These are phyloP conservation scores for Vigna unguiculata DNA, from an alignment of 306 rosid species.

Conservation along the genomic window DNA sequence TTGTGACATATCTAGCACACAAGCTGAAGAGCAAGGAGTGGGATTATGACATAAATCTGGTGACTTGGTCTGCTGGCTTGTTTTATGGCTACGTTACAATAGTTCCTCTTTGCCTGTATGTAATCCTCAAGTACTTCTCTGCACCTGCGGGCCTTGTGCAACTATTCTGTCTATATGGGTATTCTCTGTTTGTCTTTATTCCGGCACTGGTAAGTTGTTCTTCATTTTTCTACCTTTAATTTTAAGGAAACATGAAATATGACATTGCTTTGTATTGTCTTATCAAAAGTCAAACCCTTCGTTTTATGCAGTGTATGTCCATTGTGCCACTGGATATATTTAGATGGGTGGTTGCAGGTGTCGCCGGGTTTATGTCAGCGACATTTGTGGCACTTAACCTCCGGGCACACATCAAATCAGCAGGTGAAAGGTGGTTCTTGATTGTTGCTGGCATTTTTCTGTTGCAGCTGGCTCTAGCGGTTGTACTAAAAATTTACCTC, in stretches of 20 bases:
- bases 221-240: conserved; percentile 32
- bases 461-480: conserved; percentile 88
- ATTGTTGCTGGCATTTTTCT: conserved; percentile 91
- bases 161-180: conserved; percentile 92
- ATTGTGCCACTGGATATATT: conserved; percentile 80
- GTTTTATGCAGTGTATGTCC: conserved; percentile 82
- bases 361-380: conserved; percentile 94
- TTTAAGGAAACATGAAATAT: background rate
- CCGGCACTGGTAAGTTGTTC: conserved; percentile 83
- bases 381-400: conserved; percentile 92
- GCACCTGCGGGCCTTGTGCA: conserved; percentile 93
- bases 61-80: conserved; percentile 96
- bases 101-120: conserved; percentile 77
- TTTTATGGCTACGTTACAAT: conserved; percentile 91
- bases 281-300: conserved; percentile 13
- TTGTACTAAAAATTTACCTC: conserved; percentile 79
- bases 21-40: conserved; percentile 78
- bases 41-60: conserved; percentile 92
- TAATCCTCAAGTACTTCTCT: conserved; percentile 90
- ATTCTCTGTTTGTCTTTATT: conserved; percentile 89
- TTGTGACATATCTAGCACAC: conserved; percentile 91
- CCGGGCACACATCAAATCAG: conserved; percentile 85
- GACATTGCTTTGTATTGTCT: conserved; percentile 8
- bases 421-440: conserved; percentile 93
- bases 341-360: conserved; percentile 87